phyloP scores from a whole-genome alignment of 805 yeast species.

The Schwanniomyces yamadae region DNA sequence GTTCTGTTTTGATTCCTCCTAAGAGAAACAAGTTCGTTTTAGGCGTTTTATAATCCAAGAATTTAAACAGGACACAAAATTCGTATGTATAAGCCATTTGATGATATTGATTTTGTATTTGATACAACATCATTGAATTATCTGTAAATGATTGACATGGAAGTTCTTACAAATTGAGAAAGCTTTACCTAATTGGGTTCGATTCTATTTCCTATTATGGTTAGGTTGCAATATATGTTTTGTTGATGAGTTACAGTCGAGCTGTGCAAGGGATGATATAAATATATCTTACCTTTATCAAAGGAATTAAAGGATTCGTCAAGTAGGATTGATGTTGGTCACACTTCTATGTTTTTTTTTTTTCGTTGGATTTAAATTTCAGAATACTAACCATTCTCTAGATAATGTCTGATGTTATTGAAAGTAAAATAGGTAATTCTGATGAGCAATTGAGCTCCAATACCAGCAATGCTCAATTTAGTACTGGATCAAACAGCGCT shows the following conservation, averaged over 20 bases:
- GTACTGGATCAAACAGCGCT: slow-evolving; percentile 23
- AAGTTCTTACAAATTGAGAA: slow-evolving; percentile 1
- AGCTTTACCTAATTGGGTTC: slow-evolving; percentile 26
- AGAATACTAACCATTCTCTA: slow-evolving; percentile 17
- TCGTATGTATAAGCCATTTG: not conserved
- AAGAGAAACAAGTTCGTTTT: too few relatives aligned
- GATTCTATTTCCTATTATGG: slow-evolving; percentile 24
- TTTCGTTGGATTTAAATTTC: slow-evolving; percentile 26
- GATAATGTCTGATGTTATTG: slow-evolving; percentile 41
- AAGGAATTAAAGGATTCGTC: too few relatives aligned
- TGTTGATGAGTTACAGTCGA: too few relatives aligned
- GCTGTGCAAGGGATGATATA: too few relatives aligned
- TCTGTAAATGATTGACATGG: too few relatives aligned
- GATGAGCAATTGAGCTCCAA: slow-evolving; percentile 19
- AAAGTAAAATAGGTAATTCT: slow-evolving; percentile 36
- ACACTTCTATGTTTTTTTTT: slow-evolving; percentile 11
- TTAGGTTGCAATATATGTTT: slow-evolving; percentile 27
- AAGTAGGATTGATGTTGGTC: too few relatives aligned
- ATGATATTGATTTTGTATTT: not conserved
- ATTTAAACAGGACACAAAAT: slow-evolving; percentile 1
- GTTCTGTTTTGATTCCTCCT: slow-evolving; percentile 11
- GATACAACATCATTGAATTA: too few relatives aligned
- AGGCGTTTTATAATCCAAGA: not conserved
- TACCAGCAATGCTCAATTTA: slow-evolving; percentile 14
- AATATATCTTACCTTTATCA: too few relatives aligned